Evolutionary conservation across 331 rosid genomes (phyloP), one percentile per base, ranked within the genome.

Genomic region (Spiraea crenata): DNA sequence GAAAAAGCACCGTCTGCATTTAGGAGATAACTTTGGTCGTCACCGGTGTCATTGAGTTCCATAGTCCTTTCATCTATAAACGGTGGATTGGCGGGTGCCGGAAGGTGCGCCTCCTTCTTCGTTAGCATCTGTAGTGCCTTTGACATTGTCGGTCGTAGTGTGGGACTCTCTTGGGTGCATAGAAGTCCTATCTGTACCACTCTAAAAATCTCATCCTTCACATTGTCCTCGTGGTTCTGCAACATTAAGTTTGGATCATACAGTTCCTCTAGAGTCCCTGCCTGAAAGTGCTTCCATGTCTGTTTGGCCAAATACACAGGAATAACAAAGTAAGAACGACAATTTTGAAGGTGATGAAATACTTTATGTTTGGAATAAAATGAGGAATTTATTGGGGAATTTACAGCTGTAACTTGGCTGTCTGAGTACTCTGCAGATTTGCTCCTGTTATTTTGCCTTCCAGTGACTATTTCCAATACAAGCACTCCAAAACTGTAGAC

Each of bases 251-350:
- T 93, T 47, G 90, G 86, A 58, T 91, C 99, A 12, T 81, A 79
- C 44, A 93, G 65, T 39, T 85, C 82, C 38, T 86, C 91, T 4
- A 79, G 41, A 37, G 77, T 77, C 49, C 92, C 90, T 31, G 87
- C 60, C 79, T 85, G 92, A 70, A 89, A 93, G 71, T 89, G 91
- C 83, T 74, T 86, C 99, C 99, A 93, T 66, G 89, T 67, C 99
- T 93, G 85, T 57, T 86, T 55, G 49, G 55, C 52, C 76, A 46
- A 64, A 58, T 45, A 70, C 59, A 16, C 34, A 41, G 3, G 35
- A 75, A 40, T 12, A 9, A 59, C 19, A 52, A 14, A 62, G 37
- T 49, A 63, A 40, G 70, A 31, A 63, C 9, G 25, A 12, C 3
- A 20, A 39, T 40, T 4, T 1, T 44, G 13, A 34, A 34, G 65